Conservation (phyloP, 805 yeast species). For the Grigorovia transvaalensis region DNA sequence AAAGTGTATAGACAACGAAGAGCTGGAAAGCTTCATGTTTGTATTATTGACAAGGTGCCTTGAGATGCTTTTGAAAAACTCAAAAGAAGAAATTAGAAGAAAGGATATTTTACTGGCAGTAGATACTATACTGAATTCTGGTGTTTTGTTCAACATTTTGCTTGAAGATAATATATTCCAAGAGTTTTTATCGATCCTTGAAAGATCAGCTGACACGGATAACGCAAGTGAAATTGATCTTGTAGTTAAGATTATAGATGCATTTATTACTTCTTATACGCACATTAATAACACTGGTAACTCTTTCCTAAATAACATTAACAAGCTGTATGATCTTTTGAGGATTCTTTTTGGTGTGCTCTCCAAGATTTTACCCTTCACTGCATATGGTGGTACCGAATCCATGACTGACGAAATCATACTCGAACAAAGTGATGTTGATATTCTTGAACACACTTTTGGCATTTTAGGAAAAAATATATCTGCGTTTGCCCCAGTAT, state of each 20-base stretch:
- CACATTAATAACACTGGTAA: conserved; percentile 26
- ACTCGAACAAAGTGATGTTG: conserved; percentile 25
- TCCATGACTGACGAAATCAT: background rate
- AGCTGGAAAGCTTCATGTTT: conserved; percentile 57
- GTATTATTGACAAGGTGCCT: conserved; percentile 77
- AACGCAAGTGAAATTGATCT: conserved; percentile 37
- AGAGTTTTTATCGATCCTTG: conserved; percentile 69
- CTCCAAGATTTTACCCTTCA: conserved; percentile 48
- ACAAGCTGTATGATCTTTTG: conserved; percentile 71
- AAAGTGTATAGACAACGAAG: conserved; percentile 40
- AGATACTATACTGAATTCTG: conserved; percentile 43
- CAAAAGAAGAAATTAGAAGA: conserved; percentile 22
- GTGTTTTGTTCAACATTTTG: conserved; percentile 46
- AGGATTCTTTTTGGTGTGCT: conserved; percentile 59
- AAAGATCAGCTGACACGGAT: conserved; percentile 55
- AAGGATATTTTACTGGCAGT: conserved; percentile 38
- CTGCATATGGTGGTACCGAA: conserved; percentile 34
- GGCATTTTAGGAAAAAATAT: conserved; percentile 52
- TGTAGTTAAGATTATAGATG: conserved; percentile 47
- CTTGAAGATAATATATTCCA: conserved; percentile 59
- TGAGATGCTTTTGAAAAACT: conserved; percentile 49
- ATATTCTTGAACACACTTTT: conserved; percentile 39
- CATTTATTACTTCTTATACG: conserved; percentile 38
- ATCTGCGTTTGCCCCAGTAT: conserved; percentile 52
- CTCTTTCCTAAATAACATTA: conserved; percentile 47